Evolutionary conservation across 148 eudicot species (phyloP).

Genomic region (Nyssa sinensis): DNA sequence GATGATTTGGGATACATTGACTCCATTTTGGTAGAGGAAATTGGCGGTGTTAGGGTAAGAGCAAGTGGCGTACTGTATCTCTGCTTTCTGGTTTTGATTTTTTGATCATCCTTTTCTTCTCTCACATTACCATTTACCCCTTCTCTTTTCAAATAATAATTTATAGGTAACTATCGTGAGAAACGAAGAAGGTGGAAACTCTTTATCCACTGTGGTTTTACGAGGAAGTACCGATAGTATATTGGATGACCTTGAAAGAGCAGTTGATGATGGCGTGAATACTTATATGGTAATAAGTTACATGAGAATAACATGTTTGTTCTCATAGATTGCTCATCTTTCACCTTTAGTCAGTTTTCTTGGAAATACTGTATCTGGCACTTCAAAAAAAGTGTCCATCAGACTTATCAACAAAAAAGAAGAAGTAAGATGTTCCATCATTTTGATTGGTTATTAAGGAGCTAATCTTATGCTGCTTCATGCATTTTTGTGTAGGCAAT

Average conservation of each 20-base stretch:
- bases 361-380: neutral
- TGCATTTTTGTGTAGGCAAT: constrained; percentile 51
- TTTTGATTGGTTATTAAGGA: neutral
- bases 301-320: neutral
- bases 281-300: constrained; percentile 62
- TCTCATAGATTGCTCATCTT: neutral
- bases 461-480: neutral
- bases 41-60: constrained; percentile 83
- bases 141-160: constrained; percentile 12
- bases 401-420: too few species aligned
- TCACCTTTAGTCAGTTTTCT: neutral
- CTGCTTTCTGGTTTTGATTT: neutral
- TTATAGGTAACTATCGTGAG: constrained; percentile 77
- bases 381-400: neutral
- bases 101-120: neutral
- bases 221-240: constrained; percentile 98
- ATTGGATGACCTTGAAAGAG: constrained; percentile 98
- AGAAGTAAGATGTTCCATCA: too few species aligned
- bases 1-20: constrained; percentile 91
- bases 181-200: constrained; percentile 95
- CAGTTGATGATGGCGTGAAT: constrained; percentile 96
- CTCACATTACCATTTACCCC: neutral
- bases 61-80: constrained; percentile 1
- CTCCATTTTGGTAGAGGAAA: constrained; percentile 84
- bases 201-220: constrained; percentile 75